Evolutionary conservation across 306 rosid species (phyloP), one percentile per base, ranked within the genome.

Genomic region (Prunus salicina): DNA sequence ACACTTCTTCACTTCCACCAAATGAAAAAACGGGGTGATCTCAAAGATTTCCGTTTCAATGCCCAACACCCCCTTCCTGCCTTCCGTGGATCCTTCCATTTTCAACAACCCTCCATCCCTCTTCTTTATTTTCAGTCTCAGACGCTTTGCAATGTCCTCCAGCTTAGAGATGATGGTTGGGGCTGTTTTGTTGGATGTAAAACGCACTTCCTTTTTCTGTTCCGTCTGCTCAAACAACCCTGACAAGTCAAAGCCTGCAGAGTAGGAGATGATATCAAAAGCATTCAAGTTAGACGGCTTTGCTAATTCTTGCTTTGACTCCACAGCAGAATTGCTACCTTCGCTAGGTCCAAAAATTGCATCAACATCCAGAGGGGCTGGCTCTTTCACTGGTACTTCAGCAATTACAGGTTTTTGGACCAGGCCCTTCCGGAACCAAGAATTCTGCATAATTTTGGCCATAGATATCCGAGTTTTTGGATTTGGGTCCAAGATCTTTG

Each of bases 171-270:
- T 75, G 79, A 96, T 96, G 46, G 65, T 71, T 2, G 87, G 71
- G 14, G 96, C 90, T 1, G 91, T 80, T 78, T 88, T 88, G 82
- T 89, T 77, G 2, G 99, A 91, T 4, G 88, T 79, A 71, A 96
- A 91, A 57, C 97, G 83, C 71, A 78, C 82, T 85, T 93, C 94
- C 74, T 88, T 93, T 80, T 86, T 89, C 38, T 51, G 71, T 51
- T 75, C 87, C 9, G 82, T 76, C 69, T 86, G 91, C 76, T 84
- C 97, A 32, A 96, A 93, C 80, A 96, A 76, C n/a, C 98, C 94
- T 5, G 99, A 91, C 81, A 96, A 76, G 72, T 96, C 98, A 66
- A 96, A 86, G 55, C 98, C 99, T n/a, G 93, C 76, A 2, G 99
- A 96, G 76, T 84, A 85, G 69, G 99, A 96, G 78, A 96, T 93